Base-by-base conservation (phyloP, 2,329 filamentous ascomycete genomes). In the Exophiala bonariae region DNA sequence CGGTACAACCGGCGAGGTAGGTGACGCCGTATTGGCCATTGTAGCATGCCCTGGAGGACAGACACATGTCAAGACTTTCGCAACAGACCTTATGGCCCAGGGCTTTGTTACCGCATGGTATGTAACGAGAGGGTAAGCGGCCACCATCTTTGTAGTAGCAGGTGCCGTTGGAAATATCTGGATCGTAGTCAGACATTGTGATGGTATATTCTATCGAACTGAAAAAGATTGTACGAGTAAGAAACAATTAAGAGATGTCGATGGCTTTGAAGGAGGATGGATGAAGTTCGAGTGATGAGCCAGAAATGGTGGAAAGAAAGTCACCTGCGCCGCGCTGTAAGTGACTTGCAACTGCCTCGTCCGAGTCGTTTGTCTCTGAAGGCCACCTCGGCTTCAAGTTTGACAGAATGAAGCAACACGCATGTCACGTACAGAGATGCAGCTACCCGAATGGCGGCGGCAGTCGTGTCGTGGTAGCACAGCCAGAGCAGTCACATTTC, bases 1-100 rank as follows among this genome's bases (percentile, higher is more conserved):
- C 56, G 7, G 58, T 59, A 33, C 57, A 59, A 32, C 58, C 58
- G 14, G 55, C 53, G 4, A 58, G 39, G 40, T 61, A 59, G 9
- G 57, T 59, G 14, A 57, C 54, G 14, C 51, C 48, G 38, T 49
- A 53, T 43, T 52, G 42, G 34, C 43, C 48, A 28, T 59, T 53
- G 42, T 54, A 59, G 45, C 58, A 61, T 23, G 57, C 55, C 35
- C 50, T 48, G 13, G 53, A 49, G 9, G 54, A 54, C 13, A 59
- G 42, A 23, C 56, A 57, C 35, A 54, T 47, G 18, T 59, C 52
- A 6, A 42, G 18, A 16, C 47, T 45, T 42, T 56, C 54, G 44
- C 58, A 59, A 43, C 58, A 61, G 28, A 48, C 30, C 11, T 53
- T 49, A 50, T 57, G 48, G 13, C 51, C 50, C 16, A 57, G 31